Base-by-base conservation (phyloP, 2,329 filamentous ascomycete genomes). In the Aspergillus sp. region DNA sequence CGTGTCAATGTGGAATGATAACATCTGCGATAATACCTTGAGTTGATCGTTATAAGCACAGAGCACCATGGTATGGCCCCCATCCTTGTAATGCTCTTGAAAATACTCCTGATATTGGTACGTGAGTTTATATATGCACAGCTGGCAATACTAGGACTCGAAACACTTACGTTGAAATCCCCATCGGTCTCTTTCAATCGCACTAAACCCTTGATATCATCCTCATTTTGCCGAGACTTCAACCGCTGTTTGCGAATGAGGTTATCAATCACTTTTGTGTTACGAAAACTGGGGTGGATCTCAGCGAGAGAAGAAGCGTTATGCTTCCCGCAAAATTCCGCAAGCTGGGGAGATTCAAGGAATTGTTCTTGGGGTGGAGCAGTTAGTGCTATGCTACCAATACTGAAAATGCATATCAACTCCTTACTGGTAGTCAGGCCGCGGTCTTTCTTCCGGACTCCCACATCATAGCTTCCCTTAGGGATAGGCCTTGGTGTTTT, bases 1-100 rank as follows among this genome's bases (percentile, higher is more conserved):
- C 33, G 56, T 52, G 50, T 61, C 40, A 21, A 61, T 35, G 33
- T 58, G n/a, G 41, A 61, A 58, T 31, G 40, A 58, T 24, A 39
- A 21, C 53, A 21, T 21, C 8, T 24, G 27, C 11, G 33, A 24
- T 2, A 61, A 33, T 9, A 56, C 11, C 6, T 53, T 14, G 49
- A 61, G 56, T 37, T 61, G 52, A 12, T 54, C 49, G 19, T 54
- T 54, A 39, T 19, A 58, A 4, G 23, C 52, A 51, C 52, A 58
- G 4, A 56, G 9, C 23, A 58, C 49, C 55, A 58, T 61, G 23
- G 12, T 55, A 24, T 55, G 24, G 11, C 52, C 11, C 6, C 33
- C 23, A 52, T 60, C 51, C 43, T 49, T 33, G 41, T 52, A 55
- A 8, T 14, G 7, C 14, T 52, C 51, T 44, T 55, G 51, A 19